phyloP scores from a whole-genome alignment of 192 early-diverging fungal species.

The Mycoemilia scoparia region DNA sequence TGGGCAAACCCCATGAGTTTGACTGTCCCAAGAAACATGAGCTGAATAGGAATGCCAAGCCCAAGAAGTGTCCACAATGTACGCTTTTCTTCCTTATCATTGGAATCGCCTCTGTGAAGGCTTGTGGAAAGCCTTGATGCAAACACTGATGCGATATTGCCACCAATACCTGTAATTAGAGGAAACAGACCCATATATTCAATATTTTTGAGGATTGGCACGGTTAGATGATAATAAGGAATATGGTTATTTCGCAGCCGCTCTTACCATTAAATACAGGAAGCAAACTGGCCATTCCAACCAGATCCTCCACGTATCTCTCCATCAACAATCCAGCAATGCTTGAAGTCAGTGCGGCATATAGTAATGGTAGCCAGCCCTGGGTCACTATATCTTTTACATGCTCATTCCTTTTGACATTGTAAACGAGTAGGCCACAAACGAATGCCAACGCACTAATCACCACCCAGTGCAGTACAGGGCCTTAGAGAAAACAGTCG shows the following conservation, averaged over 20 bases:
- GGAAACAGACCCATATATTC: slow-evolving; percentile 28
- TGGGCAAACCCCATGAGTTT: slow-evolving; percentile 28
- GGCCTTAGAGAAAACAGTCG: background rate
- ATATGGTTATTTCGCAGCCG: too few species aligned
- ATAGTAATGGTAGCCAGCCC: slow-evolving; percentile 60
- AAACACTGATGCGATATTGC: slow-evolving; percentile 66
- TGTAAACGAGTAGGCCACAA: slow-evolving; percentile 13
- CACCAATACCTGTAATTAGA: slow-evolving; percentile 35
- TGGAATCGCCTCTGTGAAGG: slow-evolving; percentile 35
- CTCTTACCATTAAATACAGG: slow-evolving; percentile 31
- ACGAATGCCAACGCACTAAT: slow-evolving; percentile 18
- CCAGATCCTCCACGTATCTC: slow-evolving; percentile 8
- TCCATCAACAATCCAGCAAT: slow-evolving; percentile 22
- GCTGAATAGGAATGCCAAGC: slow-evolving; percentile 52
- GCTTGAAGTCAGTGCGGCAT: slow-evolving; percentile 55
- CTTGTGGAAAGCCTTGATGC: slow-evolving; percentile 57
- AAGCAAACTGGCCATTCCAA: slow-evolving; percentile 22
- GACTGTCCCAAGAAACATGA: slow-evolving; percentile 34
- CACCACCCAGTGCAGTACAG: slow-evolving; percentile 13
- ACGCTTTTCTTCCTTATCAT: slow-evolving; percentile 18
- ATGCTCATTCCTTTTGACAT: slow-evolving; percentile 37
- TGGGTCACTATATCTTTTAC: slow-evolving; percentile 42
- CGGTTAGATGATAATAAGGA: too few species aligned
- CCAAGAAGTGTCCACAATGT: slow-evolving; percentile 40
- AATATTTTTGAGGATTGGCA: too few species aligned